These are phyloP conservation scores for Zoysia japonica DNA, from an alignment of 176 grass and related monocot genomes.

Conservation along the genomic window DNA sequence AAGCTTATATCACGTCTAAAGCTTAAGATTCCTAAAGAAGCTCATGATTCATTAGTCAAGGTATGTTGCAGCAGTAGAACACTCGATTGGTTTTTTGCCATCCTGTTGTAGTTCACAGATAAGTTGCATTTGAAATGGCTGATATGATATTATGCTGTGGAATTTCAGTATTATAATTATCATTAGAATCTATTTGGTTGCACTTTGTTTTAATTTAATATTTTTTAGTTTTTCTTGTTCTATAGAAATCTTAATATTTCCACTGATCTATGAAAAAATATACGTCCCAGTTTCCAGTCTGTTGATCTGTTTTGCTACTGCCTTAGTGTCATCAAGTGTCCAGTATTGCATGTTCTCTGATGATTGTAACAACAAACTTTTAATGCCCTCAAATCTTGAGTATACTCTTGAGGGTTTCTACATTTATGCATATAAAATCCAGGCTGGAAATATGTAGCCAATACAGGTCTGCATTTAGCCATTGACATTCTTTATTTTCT, in stretches of 20 bases:
- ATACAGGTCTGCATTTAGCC: neutral
- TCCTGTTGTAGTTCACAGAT: constrained; percentile 18
- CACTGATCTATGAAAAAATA: constrained; percentile 21
- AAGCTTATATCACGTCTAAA: constrained; percentile 74
- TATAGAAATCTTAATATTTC: neutral
- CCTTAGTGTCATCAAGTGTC: neutral
- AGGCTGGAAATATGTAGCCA: neutral
- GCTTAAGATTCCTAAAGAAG: constrained; percentile 51
- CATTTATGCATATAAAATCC: constrained; percentile 21
- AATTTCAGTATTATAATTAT: constrained; percentile 13
- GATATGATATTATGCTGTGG: constrained; percentile 29
- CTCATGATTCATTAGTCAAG: constrained; percentile 66
- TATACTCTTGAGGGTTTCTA: neutral
- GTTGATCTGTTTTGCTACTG: neutral
- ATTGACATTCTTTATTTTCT: constrained; percentile 13
- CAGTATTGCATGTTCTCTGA: neutral
- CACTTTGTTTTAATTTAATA: neutral
- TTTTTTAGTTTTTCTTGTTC: constrained; percentile 15
- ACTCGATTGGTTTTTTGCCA: neutral
- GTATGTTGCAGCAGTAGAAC: constrained; percentile 42
- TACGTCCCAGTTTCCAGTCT: constrained; percentile 17
- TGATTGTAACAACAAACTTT: neutral
- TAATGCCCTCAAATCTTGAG: neutral
- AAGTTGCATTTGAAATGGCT: constrained; percentile 27
- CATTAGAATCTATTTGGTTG: constrained; percentile 18